A percentile compares a stretch with the other conserved stretches of the same genome.
These are phyloP conservation scores for Verticillium klebahnii DNA, from an alignment of 2,329 filamentous ascomycete genomes.

Conservation along the genomic window DNA sequence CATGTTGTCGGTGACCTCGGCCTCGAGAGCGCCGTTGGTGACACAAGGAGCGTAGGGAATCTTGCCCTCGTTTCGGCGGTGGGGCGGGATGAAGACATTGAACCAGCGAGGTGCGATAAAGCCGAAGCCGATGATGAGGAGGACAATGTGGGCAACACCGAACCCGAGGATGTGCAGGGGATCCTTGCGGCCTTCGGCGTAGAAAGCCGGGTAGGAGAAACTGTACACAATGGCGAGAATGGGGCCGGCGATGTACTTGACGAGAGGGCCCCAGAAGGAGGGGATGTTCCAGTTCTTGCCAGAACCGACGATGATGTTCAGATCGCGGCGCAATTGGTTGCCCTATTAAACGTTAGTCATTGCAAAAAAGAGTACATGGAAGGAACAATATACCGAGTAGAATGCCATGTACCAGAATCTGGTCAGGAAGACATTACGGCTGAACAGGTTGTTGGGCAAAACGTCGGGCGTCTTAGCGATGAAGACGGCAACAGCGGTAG, in stretches of 20 bases:
- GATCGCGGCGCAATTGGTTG: constrained; percentile 50
- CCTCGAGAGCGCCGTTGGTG: constrained; percentile 10
- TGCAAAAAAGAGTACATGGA: neutral
- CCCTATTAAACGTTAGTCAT: constrained; percentile 29
- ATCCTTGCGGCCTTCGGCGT: constrained; percentile 37
- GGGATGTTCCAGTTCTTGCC: constrained; percentile 55
- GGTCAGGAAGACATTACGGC: constrained; percentile 26
- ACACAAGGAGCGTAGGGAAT: constrained; percentile 16
- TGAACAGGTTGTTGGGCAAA: constrained; percentile 36
- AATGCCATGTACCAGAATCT: constrained; percentile 50
- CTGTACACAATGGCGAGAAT: constrained; percentile 46
- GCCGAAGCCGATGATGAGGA: constrained; percentile 41
- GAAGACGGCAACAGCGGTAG: constrained; percentile 30
- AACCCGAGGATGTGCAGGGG: constrained; percentile 48
- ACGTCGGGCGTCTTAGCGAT: constrained; percentile 37
- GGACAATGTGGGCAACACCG: constrained; percentile 37
- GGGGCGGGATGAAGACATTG: constrained; percentile 43
- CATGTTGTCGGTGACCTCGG: constrained; percentile 7
- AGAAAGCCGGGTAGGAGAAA: constrained; percentile 47
- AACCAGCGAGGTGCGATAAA: constrained; percentile 50
- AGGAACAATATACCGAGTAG: constrained; percentile 45
- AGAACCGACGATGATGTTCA: constrained; percentile 47
- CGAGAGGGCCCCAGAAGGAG: constrained; percentile 41
- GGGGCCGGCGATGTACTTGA: constrained; percentile 45
- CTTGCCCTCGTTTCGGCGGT: constrained; percentile 40